Base-by-base conservation (phyloP, 1,284 basidiomycete genomes). In the Ganoderma sinense region DNA sequence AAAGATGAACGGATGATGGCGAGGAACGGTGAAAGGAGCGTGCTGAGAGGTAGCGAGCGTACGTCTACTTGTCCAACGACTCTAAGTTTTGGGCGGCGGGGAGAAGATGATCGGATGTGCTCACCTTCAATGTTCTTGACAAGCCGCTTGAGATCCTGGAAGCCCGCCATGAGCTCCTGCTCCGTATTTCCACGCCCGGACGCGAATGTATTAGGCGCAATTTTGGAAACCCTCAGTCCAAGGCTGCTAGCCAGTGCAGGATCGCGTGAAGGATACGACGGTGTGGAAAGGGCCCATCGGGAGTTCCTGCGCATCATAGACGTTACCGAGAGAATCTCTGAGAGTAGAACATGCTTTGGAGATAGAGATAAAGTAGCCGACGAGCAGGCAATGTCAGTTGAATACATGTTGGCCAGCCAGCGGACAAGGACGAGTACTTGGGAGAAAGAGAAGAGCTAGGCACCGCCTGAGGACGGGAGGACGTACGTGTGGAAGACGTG, bases 271-370 rank as follows among this genome's bases (percentile, higher is more conserved):
- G 84, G 86, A 75, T 89, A 84, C 61, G 87, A 86, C 76, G 90
- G 87, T 53, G 88, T 85, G 60, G 88, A 87, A 26, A 92, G 88
- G 18, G 96, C 92, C 96, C 96, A 97, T 63, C 96, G 90, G 62
- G 96, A 95, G 82, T 97, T 97, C 84, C 97, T 96, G 80, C 97
- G 94, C 95, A 99, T 98, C n/a, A 91, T 89, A 4, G 96, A 96
- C 53, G 96, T 98, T 75, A 99, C 94, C 14, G 95, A 88, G 67
- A 97, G 87, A 73, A 98, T 94, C 85, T 99, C 97, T 48, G 94
- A 91, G 72, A 92, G 88, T 33, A 97, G 81, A 60, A 97, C 89
- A 86, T 97, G 94, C 70, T 91, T 90, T 45, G 86, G 82, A 45
- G 91, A 88, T 64, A 91, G 84, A n/a, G 74, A 67, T 59, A 67